phyloP scores from a whole-genome alignment of 768 basidiomycete species.

The Hygrophoropsis aurantiaca region DNA sequence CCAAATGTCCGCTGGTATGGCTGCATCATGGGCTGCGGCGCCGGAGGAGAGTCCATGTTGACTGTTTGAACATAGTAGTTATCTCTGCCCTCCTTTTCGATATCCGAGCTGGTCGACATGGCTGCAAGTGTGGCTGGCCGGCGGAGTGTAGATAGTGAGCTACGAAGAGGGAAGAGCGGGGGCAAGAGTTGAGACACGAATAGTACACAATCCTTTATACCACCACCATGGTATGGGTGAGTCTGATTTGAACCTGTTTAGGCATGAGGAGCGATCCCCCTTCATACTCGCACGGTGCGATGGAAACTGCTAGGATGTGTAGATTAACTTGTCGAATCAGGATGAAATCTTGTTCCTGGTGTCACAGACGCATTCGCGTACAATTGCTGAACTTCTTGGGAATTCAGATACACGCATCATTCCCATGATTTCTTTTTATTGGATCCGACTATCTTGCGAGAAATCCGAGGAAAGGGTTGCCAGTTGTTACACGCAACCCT shows the following conservation, averaged over 20 bases:
- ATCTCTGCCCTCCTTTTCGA: constrained; percentile 21
- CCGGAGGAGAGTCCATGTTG: constrained; percentile 12
- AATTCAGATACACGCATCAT: no score
- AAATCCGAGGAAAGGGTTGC: not conserved
- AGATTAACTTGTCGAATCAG: not conserved
- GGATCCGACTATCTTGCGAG: constrained; percentile 11
- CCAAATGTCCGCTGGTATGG: constrained; percentile 26
- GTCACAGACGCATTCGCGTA: no score
- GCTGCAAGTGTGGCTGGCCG: not conserved
- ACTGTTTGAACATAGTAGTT: constrained; percentile 28
- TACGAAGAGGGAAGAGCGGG: constrained; percentile 1
- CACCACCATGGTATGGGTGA: not conserved
- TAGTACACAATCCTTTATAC: constrained; percentile 16
- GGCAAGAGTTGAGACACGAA: not conserved
- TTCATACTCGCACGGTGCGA: constrained; percentile 3
- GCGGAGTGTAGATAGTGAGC: constrained; percentile 1
- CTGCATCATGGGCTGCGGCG: constrained; percentile 18
- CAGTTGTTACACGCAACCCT: no score
- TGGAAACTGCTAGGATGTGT: not conserved
- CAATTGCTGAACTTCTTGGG: no score
- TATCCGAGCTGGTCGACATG: constrained; percentile 21
- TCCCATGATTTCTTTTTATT: constrained; percentile 5
- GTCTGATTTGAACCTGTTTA: not conserved
- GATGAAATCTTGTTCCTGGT: no score
- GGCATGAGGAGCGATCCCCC: not conserved